These are phyloP conservation scores for Aspergillus clavatus DNA, from an alignment of 2,329 filamentous ascomycete genomes.

Conservation along the genomic window DNA sequence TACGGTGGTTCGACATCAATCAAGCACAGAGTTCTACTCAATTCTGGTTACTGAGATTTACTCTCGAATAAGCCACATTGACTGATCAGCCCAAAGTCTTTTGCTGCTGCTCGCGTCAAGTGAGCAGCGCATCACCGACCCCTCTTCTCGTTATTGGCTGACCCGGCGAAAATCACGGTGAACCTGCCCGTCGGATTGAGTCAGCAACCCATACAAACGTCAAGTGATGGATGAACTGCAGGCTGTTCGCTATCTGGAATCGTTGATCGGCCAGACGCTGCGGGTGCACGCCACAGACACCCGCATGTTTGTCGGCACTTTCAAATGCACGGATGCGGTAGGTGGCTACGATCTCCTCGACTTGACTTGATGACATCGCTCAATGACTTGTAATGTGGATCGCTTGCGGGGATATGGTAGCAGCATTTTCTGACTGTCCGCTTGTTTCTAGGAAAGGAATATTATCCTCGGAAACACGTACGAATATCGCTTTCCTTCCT, in stretches of 20 bases:
- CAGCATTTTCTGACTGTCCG: slow-evolving; percentile 14
- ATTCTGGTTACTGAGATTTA: too few relatives aligned
- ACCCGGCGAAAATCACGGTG: slow-evolving; percentile 3
- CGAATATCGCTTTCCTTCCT: slow-evolving; percentile 77
- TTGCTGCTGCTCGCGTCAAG: too few relatives aligned
- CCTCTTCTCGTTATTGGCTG: too few relatives aligned
- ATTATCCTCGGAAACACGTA: slow-evolving; percentile 80
- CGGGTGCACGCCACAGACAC: slow-evolving; percentile 75
- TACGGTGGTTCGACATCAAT: too few relatives aligned
- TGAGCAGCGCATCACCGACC: too few relatives aligned
- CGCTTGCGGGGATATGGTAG: background rate
- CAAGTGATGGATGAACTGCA: slow-evolving; percentile 34
- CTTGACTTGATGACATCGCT: too few relatives aligned
- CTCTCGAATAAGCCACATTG: too few relatives aligned
- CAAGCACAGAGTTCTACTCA: too few relatives aligned
- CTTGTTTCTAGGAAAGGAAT: slow-evolving; percentile 65
- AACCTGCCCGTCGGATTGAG: background rate
- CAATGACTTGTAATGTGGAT: slow-evolving; percentile 1
- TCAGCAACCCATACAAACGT: slow-evolving; percentile 8
- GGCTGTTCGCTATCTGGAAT: slow-evolving; percentile 41
- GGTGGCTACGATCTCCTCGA: slow-evolving; percentile 26
- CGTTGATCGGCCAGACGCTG: slow-evolving; percentile 72
- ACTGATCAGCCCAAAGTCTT: too few relatives aligned
- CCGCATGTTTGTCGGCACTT: slow-evolving; percentile 81
- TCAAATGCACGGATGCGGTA: slow-evolving; percentile 94